These are phyloP conservation scores for Lojkania enalia DNA, from an alignment of 2,329 filamentous ascomycete species.

Conservation along the genomic window DNA sequence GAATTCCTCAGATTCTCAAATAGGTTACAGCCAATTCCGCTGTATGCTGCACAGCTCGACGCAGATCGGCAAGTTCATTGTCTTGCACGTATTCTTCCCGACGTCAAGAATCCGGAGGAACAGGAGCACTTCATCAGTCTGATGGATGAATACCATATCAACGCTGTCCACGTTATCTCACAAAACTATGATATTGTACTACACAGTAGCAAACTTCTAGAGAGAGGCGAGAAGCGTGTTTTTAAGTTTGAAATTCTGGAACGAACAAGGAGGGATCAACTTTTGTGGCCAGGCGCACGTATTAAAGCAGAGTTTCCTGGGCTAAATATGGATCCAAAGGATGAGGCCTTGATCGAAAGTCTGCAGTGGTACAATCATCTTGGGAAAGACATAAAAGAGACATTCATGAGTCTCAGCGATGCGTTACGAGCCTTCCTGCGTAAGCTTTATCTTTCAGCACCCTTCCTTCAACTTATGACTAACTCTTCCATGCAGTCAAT, in stretches of 20 bases:
- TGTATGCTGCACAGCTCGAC: conserved; percentile 82
- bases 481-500: conserved; percentile 35
- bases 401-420: conserved; percentile 68
- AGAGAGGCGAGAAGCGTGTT: conserved; percentile 27
- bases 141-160: conserved; percentile 73
- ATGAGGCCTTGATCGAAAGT: conserved; percentile 75
- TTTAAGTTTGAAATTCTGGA: conserved; percentile 54
- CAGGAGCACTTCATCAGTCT: conserved; percentile 71
- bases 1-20: conserved; percentile 73
- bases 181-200: conserved; percentile 60
- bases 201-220: conserved; percentile 28
- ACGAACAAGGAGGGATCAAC: conserved; percentile 48
- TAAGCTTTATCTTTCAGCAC: too few relatives aligned
- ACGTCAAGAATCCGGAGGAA: conserved; percentile 67
- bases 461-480: too few relatives aligned
- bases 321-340: conserved; percentile 57
- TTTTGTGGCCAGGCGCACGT: conserved; percentile 60
- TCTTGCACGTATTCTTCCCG: conserved; percentile 75
- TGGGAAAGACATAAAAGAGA: conserved; percentile 60
- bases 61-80: conserved; percentile 67
- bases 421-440: conserved; percentile 84
- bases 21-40: conserved; percentile 77
- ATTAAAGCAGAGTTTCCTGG: conserved; percentile 70
- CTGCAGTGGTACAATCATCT: conserved; percentile 84
- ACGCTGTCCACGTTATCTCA: conserved; percentile 73